phyloP scores from a whole-genome alignment of 331 rosid species.

The Quercus tomentella region DNA sequence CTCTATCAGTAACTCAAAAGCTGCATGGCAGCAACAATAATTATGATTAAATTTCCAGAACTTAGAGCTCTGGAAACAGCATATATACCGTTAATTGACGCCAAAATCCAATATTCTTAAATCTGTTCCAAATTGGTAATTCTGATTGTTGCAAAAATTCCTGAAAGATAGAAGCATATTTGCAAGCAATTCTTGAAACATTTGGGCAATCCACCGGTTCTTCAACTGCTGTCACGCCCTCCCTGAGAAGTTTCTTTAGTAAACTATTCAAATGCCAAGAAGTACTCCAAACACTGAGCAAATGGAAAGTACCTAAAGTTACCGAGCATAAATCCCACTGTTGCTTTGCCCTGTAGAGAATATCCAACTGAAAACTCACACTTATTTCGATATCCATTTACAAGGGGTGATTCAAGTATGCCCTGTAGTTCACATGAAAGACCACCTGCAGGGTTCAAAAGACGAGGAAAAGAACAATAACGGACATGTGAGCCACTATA shows the following conservation, averaged over 20 bases:
- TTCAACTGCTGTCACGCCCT: constrained; percentile 95
- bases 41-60: background rate
- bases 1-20: background rate
- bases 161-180: constrained; percentile 80
- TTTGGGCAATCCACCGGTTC: constrained; percentile 90
- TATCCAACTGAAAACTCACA: constrained; percentile 95
- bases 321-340: constrained; percentile 96
- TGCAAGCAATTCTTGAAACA: constrained; percentile 67
- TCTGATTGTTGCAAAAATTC: constrained; percentile 73
- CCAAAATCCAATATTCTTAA: constrained; percentile 91
- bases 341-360: constrained; percentile 70
- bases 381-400: constrained; percentile 89
- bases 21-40: background rate
- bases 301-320: constrained; percentile 68
- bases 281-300: constrained; percentile 18
- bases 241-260: constrained; percentile 54
- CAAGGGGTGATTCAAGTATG: constrained; percentile 72
- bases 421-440: constrained; percentile 90
- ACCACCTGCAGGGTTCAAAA: constrained; percentile 56
- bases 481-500: constrained; percentile 1
- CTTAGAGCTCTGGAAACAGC: background rate
- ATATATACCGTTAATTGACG: constrained; percentile 80
- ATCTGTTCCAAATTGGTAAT: constrained; percentile 91
- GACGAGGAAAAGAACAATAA: background rate
- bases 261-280: constrained; percentile 10